Evolutionary conservation across 306 rosid genomes (phyloP), one percentile per base, ranked within the genome.

Genomic region (Cyamopsis tetragonoloba): DNA sequence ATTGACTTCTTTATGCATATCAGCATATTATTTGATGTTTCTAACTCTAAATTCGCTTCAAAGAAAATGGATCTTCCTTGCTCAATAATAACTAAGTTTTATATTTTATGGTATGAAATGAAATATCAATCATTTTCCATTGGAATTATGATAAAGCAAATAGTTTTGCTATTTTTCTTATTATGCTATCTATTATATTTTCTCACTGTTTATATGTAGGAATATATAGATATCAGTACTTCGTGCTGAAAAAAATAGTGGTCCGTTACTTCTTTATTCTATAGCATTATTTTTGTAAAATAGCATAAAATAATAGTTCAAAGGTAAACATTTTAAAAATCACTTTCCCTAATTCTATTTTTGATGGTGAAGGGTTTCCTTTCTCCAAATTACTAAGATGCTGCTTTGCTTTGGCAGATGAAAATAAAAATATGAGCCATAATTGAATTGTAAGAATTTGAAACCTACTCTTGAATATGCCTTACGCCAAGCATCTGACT

Each of bases 1-100:
- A 62, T 66, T 34, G 26, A 43, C 64, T 54, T 55, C 17, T 42
- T 7, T 53, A 10, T 74, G 68, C 59, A 15, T 30, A 28, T 39
- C n/a, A n/a, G 17, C 32, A 41, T 42, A 46, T 49, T 65, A 37
- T 71, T 72, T 47, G 20, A 41, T 74, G 56, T 39, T n/a, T 77
- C 8, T 43, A 42, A 35, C 49, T 65, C n/a, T 59, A 42, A 15
- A 46, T 30, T 53, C 66, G 26, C 54, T 35, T 23, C 34, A 50
- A 34, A 73, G 70, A n/a, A n/a, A n/a, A 73, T 59, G 66, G 11
- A 49, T 5, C 12, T 59, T 78, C 65, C 66, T 27, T 71, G 70
- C 23, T 66, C n/a, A n/a, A n/a, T 15, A 59, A 35, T 59, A 60
- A 32, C 66, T 30, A 50, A 41, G 5, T 60, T 66, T 57, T 24